Conservation (phyloP, 805 yeast genomes). For the Candida silvicultrix region DNA sequence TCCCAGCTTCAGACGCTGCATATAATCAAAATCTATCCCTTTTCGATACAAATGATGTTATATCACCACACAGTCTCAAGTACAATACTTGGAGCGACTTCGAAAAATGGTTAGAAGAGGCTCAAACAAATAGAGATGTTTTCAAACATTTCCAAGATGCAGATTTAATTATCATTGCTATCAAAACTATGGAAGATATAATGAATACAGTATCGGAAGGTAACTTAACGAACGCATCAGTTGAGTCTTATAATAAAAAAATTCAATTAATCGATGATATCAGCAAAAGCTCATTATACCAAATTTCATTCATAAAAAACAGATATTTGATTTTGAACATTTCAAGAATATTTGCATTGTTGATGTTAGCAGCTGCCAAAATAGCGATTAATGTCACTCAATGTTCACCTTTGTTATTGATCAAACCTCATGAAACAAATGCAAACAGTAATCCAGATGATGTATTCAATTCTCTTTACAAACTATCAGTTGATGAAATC, state of each 20-base stretch:
- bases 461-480: slow-evolving; percentile 20
- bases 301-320: slow-evolving; percentile 20
- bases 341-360: slow-evolving; percentile 26
- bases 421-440: slow-evolving; percentile 27
- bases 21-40: slow-evolving; percentile 16
- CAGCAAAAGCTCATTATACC: slow-evolving; percentile 13
- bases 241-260: slow-evolving; percentile 19
- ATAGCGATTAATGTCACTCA: slow-evolving; percentile 23
- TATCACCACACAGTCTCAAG: slow-evolving; percentile 5
- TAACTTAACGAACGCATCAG: slow-evolving; percentile 18
- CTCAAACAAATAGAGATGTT: slow-evolving; percentile 2
- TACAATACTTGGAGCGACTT: slow-evolving; percentile 14
- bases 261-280: slow-evolving; percentile 17
- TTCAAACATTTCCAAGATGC: slow-evolving; percentile 21
- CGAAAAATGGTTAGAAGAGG: slow-evolving; percentile 9
- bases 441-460: slow-evolving; percentile 21
- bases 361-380: slow-evolving; percentile 25
- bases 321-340: slow-evolving; percentile 29
- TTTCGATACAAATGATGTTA: slow-evolving; percentile 13
- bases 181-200: slow-evolving; percentile 26
- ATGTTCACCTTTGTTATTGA: slow-evolving; percentile 29
- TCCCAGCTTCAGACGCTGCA: slow-evolving; percentile 25
- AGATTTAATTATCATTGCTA: slow-evolving; percentile 22
- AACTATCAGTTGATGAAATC: slow-evolving; percentile 17
- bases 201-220: slow-evolving; percentile 27